Base-by-base conservation (phyloP, 1,139 yeast species). In the Pichia sp. region DNA sequence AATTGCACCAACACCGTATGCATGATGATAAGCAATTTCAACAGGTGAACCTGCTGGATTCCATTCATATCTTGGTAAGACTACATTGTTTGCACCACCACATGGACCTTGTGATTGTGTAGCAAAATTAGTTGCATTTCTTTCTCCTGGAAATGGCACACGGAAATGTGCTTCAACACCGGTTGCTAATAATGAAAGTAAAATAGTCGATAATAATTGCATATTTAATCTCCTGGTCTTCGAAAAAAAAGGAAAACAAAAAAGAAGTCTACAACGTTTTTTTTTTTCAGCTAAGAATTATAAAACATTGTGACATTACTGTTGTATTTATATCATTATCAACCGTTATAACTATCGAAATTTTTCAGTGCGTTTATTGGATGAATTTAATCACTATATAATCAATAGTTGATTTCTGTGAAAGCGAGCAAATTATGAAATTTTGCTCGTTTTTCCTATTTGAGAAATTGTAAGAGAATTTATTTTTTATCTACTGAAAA, bases 141-240 rank as follows among this genome's bases (percentile, higher is more conserved):
- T 57, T 47, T 62, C 66, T 30, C 65, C 65, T 11, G 66, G 65
- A 45, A 43, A 60, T 26, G 64, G 65, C 31, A 62, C 52, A 45
- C 65, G 52, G 50, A 62, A 62, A 48, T 62, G 66, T 8, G 62
- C 64, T 11, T 36, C 39, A 36, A 27, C 39, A 36, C 25, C 18
- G 3, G 39, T 26, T 26, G 39, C 7, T 36, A 36, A 27, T 36
- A 29, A 29, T 3, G 28, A 10, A 26, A 36, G 10, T 36, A 36
- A 29, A 38, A 38, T n/a, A n/a, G 25, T 27, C 2, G 39, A 27
- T 9, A 26, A 27, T 26, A 36, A 10, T 9, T 26, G 39, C 39
- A 36, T 36, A 8, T 26, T 26, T 10, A 18, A 18, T 18, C 18
- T 18, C 18, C 18, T 18, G 18, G 18, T 18, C 18, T 18, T 18